Percentiles rank a stretch among this genome's conserved stretches.
Conservation (phyloP, 768 basidiomycete genomes). For the Pleurotus citrinopileatus region DNA sequence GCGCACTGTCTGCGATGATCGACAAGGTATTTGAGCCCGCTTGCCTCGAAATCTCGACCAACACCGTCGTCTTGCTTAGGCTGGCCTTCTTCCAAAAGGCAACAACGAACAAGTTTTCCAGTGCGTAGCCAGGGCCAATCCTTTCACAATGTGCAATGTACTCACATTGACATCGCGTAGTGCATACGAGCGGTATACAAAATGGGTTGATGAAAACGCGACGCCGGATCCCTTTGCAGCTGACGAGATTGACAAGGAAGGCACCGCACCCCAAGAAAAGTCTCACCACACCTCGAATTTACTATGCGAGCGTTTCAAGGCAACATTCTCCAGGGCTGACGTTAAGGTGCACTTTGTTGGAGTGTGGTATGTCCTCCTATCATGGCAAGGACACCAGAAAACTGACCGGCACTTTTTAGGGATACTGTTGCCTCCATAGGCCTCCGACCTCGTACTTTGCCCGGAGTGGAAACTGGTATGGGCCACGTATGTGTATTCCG, state of each 20-base stretch:
- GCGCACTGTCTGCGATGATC: slow-evolving; percentile 43
- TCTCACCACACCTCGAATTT: background rate
- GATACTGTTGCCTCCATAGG: slow-evolving; percentile 48
- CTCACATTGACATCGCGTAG: slow-evolving; percentile 17
- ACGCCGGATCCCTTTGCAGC: background rate
- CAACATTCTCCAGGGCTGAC: slow-evolving; percentile 18
- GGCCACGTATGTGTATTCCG: slow-evolving; percentile 39
- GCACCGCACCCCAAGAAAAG: too few relatives aligned
- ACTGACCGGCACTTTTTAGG: slow-evolving; percentile 21
- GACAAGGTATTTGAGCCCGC: slow-evolving; percentile 23
- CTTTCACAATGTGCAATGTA: background rate
- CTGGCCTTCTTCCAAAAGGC: slow-evolving; percentile 38
- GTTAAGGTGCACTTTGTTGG: slow-evolving; percentile 43
- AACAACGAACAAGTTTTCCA: slow-evolving; percentile 39
- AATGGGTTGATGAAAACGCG: background rate
- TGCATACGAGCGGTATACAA: slow-evolving; percentile 34
- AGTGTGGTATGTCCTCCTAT: slow-evolving; percentile 29
- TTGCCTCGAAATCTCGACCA: background rate
- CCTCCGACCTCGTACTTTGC: slow-evolving; percentile 26
- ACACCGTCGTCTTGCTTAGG: slow-evolving; percentile 21
- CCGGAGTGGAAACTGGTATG: slow-evolving; percentile 23
- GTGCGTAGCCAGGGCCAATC: slow-evolving; percentile 15
- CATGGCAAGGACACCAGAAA: background rate
- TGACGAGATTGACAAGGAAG: too few relatives aligned
- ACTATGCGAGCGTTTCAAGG: slow-evolving; percentile 18